Evolutionary conservation across 768 basidiomycete species (phyloP), one percentile per base, ranked within the genome.

Genomic region (Filobasidium floriforme): DNA sequence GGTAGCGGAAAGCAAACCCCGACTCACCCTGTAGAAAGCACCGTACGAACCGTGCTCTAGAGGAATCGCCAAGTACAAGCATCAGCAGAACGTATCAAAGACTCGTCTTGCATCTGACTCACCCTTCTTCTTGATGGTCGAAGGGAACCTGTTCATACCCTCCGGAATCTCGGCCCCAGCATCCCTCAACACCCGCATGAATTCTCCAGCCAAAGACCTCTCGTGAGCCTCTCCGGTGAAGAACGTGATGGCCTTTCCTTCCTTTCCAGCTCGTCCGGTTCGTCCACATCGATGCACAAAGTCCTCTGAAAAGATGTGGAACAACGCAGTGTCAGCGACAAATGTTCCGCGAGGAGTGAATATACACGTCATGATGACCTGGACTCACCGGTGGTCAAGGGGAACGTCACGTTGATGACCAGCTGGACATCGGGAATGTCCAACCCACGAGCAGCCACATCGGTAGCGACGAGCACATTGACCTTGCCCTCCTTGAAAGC

Each of bases 401-500:
- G 94, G 75, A 80, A 97, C n/a, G 90, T 93, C 74, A 96, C 94
- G 80, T 97, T 96, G 77, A 98, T 85, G 57, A 99, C 96, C 28
- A 88, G 84, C 28, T 86, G 89, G 37, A 99, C 96, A 75, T 94
- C 88, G 1, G 96, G 93, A 73, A 99, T 98, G 81, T 99, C 96
- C 69, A 99, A 81, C 10, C 96, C 96, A 62, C 96, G 86, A 55
- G 96, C 92, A 7, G 96, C 96, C 10, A 99, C 96, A 76, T 99
- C 96, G 26, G 91, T 99, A 10, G 96, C 96, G 60, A 99, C 94
- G 69, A 98, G 82, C 29, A 98, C 75, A 49, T 87, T 85, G 7
- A 86, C 88, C 60, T 82, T 83, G 1, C 93, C 94, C 40, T 82
- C 84, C 77, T 92, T 87, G 82, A 99, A 99, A 62, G 84, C 85